Evolutionary conservation across 2,329 filamentous ascomycete species (phyloP), one percentile per base, ranked within the genome.

Genomic region (Sporothrix globosa): DNA sequence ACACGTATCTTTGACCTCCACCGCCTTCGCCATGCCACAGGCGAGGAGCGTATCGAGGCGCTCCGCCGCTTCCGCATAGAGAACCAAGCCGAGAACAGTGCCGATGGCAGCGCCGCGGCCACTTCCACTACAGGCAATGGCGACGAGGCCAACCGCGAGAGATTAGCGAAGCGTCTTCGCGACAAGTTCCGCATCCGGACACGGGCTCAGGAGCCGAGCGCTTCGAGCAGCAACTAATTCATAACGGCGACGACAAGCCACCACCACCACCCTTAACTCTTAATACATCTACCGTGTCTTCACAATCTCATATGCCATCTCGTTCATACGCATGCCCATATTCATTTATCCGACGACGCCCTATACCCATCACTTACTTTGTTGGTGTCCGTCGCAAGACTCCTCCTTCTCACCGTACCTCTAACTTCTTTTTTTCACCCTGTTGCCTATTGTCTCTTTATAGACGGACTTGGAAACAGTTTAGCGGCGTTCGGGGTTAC

Each of bases 21-120:
- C 73, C 80, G 85, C 58, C 79, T 90, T 21, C 83, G 87, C 13
- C 83, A 88, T 71, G 87, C 87, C n/a, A 81, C 87, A 0, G 81
- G 84, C 3, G 86, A 89, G 73, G 88, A 90, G 77, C 86, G 87
- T n/a, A 87, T 90, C 69, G 86, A 85, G 69, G 85, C 83, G 6
- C 80, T 90, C 5, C 82, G 88, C 48, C 83, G 83, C 68, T 81
- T 84, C 61, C 79, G 82, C 21, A 78, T 81, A 52, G 82, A 81
- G 74, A 72, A 68, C 21, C 82, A 81, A 72, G 80, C 78, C 9
- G 72, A 74, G n/a, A 19, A n/a, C 17, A 27, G 58, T 30, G 27
- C 54, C 72, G 72, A 74, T 13, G 24, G 39, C 19, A 30, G 56
- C 24, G 27, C 54, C 72, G 30, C 27, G 61, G 19, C 53, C 61